Evolutionary conservation across 139 green algal species (phyloP).

Genomic region (Chlorella sp.): DNA sequence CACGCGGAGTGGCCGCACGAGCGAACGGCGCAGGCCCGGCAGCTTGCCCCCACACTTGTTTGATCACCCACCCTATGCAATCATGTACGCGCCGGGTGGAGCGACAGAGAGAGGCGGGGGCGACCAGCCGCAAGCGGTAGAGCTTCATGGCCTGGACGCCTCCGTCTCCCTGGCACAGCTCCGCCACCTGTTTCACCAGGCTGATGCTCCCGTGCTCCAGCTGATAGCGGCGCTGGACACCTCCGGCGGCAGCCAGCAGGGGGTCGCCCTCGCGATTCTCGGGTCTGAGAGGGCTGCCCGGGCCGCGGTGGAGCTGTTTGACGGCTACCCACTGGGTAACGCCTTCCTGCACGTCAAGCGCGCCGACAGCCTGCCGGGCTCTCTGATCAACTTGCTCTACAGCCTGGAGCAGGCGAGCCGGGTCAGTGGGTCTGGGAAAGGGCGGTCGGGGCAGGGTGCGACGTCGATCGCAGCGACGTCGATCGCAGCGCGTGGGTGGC

Average conservation of each 20-base stretch:
- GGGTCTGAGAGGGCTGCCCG: neutral
- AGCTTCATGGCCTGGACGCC: conserved; percentile 18
- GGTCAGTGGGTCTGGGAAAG: neutral
- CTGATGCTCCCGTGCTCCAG: neutral
- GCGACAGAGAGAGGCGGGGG: neutral
- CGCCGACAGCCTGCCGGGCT: neutral
- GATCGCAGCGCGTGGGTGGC: no score
- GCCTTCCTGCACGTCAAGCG: conserved; percentile 50
- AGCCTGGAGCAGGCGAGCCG: neutral
- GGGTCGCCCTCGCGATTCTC: neutral
- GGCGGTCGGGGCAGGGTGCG: neutral
- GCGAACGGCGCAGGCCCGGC: no score
- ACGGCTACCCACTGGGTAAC: conserved; percentile 44
- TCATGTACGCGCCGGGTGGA: neutral
- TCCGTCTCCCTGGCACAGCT: neutral
- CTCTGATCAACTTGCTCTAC: conserved; percentile 13
- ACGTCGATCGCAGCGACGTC: no score
- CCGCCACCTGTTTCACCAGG: neutral
- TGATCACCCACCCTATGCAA: neutral
- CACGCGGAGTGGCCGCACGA: neutral
- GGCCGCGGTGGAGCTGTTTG: conserved; percentile 42
- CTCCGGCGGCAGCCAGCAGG: neutral
- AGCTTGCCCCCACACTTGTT: neutral
- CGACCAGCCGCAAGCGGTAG: neutral
- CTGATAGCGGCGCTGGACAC: conserved; percentile 4